A percentile compares a stretch with the other conserved stretches of the same genome.
Evolutionary conservation across 1,284 basidiomycete species (phyloP).

Genomic region (Heterobasidion parviporum): DNA sequence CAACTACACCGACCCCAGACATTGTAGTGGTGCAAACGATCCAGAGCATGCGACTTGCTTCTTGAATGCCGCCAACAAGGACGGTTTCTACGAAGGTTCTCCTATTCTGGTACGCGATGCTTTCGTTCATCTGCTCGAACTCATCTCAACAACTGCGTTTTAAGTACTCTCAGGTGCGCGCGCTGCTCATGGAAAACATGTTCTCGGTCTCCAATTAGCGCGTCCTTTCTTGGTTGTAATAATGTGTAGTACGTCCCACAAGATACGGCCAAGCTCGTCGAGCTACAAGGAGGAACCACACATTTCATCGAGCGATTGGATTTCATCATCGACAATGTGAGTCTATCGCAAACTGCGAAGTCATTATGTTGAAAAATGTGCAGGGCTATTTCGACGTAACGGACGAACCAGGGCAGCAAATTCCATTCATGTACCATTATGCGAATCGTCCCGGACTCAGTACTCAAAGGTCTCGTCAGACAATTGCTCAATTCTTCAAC

Average conservation of each 20-base stretch:
- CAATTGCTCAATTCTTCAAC: slow-evolving; percentile 48
- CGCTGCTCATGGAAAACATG: background rate
- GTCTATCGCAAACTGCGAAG: background rate
- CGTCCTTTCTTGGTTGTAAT: background rate
- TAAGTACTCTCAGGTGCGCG: background rate
- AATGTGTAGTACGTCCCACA: slow-evolving; percentile 46
- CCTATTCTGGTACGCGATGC: slow-evolving; percentile 42
- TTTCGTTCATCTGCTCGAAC: background rate
- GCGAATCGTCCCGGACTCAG: slow-evolving; percentile 48
- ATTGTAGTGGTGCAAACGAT: slow-evolving; percentile 52
- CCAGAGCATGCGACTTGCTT: slow-evolving; percentile 50
- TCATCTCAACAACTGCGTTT: background rate
- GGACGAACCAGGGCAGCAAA: slow-evolving; percentile 56
- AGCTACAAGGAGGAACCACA: slow-evolving; percentile 46
- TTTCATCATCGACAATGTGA: slow-evolving; percentile 45
- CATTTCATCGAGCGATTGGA: slow-evolving; percentile 47
- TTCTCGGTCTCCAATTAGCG: background rate
- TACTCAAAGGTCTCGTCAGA: slow-evolving; percentile 45
- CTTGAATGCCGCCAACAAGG: slow-evolving; percentile 45
- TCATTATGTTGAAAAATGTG: background rate
- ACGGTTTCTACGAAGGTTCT: slow-evolving; percentile 61
- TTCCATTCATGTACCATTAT: slow-evolving; percentile 62
- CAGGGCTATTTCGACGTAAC: slow-evolving; percentile 46
- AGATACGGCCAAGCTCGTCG: slow-evolving; percentile 50
- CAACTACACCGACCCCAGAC: slow-evolving; percentile 57